Percentiles rank a stretch among this genome's conserved stretches.
These are phyloP conservation scores for Mycena crocata DNA, from an alignment of 768 basidiomycete genomes.

Conservation along the genomic window DNA sequence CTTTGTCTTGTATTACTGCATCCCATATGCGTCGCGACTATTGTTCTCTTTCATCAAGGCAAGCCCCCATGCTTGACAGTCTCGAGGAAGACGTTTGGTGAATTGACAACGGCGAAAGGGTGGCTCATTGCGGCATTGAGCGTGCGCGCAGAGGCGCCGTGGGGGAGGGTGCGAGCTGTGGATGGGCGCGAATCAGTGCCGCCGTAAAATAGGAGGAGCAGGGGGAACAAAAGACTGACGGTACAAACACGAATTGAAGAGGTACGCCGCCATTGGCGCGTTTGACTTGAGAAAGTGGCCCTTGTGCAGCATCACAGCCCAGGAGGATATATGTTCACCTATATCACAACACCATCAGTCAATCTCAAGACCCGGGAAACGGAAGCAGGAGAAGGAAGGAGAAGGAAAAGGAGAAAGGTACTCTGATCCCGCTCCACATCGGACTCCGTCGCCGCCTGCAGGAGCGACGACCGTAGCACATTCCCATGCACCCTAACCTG, in stretches of 20 bases:
- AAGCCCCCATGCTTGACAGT: conserved; percentile 96
- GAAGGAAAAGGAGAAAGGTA: conserved; percentile 30
- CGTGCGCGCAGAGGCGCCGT: conserved; percentile 41
- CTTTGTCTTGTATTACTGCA: no score
- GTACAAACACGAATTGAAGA: conserved; percentile 87
- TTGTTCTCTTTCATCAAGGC: no score
- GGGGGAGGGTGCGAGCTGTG: conserved; percentile 55
- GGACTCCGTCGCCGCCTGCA: conserved; percentile 92
- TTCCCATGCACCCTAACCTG: conserved; percentile 90
- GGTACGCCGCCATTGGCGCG: conserved; percentile 81
- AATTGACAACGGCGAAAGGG: conserved; percentile 77
- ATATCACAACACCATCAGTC: conserved; percentile 38
- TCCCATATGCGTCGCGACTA: no score
- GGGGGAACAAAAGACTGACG: no score
- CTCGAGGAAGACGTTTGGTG: conserved; percentile 88
- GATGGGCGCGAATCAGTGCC: neutral
- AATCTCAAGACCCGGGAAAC: neutral
- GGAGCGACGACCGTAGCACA: conserved; percentile 85
- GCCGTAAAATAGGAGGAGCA: neutral
- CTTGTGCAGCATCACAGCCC: conserved; percentile 89
- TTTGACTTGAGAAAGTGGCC: conserved; percentile 93
- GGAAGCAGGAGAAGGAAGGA: neutral
- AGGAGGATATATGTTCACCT: conserved; percentile 87
- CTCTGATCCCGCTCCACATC: conserved; percentile 95
- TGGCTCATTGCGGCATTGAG: conserved; percentile 47